Evolutionary conservation across 495 filamentous ascomycete genomes (phyloP).

Genomic region (Penicillium ochrochloron): DNA sequence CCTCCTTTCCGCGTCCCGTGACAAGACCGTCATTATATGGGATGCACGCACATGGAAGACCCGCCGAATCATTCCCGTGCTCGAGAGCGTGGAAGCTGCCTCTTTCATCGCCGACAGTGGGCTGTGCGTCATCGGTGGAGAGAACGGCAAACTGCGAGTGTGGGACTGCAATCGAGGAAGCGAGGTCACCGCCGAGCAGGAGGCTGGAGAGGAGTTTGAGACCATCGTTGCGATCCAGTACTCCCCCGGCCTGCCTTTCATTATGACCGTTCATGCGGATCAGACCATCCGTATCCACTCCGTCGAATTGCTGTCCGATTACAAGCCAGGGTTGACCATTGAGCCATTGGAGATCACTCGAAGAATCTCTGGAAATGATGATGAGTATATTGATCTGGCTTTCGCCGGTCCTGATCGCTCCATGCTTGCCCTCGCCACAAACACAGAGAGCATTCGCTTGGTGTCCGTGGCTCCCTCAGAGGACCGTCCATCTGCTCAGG

Average conservation of each 20-base stretch:
- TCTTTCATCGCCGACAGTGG: constrained; percentile 74
- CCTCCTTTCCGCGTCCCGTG: constrained; percentile 85
- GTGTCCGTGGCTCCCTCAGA: constrained; percentile 63
- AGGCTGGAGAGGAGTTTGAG: constrained; percentile 70
- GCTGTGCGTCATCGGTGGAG: constrained; percentile 83
- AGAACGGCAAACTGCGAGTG: constrained; percentile 77
- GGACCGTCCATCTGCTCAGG: constrained; percentile 37
- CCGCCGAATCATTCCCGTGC: constrained; percentile 79
- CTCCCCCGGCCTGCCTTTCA: constrained; percentile 60
- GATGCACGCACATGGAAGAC: constrained; percentile 82
- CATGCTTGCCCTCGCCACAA: constrained; percentile 88
- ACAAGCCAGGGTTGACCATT: constrained; percentile 43
- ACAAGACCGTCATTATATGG: constrained; percentile 94
- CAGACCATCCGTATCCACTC: constrained; percentile 83
- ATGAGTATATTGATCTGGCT: constrained; percentile 92
- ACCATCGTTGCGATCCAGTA: constrained; percentile 74
- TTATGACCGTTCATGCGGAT: constrained; percentile 86
- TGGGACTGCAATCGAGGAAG: constrained; percentile 78
- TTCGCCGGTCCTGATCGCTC: constrained; percentile 80
- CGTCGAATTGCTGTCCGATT: constrained; percentile 42
- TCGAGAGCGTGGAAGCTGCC: constrained; percentile 83
- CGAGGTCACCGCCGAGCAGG: constrained; percentile 77
- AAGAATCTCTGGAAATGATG: constrained; percentile 92
- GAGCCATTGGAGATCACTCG: constrained; percentile 59
- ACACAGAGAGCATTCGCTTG: constrained; percentile 89